Base-by-base conservation (phyloP, 208 protist genomes). In the Leishmania tarentolae region DNA sequence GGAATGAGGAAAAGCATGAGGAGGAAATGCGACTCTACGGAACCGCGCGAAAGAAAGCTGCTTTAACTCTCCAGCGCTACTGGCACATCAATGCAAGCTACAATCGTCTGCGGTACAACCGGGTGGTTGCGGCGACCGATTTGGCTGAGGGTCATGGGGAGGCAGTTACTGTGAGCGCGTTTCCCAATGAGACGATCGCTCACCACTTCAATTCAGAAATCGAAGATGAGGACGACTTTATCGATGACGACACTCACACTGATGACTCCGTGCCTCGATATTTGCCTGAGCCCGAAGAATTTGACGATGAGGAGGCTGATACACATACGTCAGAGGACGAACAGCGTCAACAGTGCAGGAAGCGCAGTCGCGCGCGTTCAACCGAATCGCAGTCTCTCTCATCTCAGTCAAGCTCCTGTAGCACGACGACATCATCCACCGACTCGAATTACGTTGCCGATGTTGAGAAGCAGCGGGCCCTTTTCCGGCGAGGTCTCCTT, bases 81-180 rank as follows among this genome's bases (percentile, higher is more conserved):
- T 97, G 93, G 92, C 80, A 91, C 57, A 70, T 95, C 0, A 91
- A 94, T 78, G 93, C 92, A 2, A 85, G 92, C 28, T 97, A 95
- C 80, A 97, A 97, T 78, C 83, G 89, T 6, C 79, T 96, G 21
- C 93, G 94, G 6, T 97, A 96, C 86, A 97, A 97, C 80, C 81
- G 94, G 37, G 78, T 97, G 31, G 93, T 97, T 11, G 91, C 93
- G 21, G 83, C 85, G 8, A 79, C 87, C 24, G 89, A 94, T 80
- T 75, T 71, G n/a, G 90, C 88, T 0, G 87, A 91, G 35, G 47
- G 65, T 17, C 79, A 92, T 76, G 65, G 84, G n/a, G 85, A 89
- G 37, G 82, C 88, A 40, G 85, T 89, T 19, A 76, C 69, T 1
- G 61, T 75, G 59, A 88, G 74, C 44, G 86, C 87, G 0, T 97